Evolutionary conservation across 257 asterid species (phyloP).

Genomic region (Echium plantagineum): DNA sequence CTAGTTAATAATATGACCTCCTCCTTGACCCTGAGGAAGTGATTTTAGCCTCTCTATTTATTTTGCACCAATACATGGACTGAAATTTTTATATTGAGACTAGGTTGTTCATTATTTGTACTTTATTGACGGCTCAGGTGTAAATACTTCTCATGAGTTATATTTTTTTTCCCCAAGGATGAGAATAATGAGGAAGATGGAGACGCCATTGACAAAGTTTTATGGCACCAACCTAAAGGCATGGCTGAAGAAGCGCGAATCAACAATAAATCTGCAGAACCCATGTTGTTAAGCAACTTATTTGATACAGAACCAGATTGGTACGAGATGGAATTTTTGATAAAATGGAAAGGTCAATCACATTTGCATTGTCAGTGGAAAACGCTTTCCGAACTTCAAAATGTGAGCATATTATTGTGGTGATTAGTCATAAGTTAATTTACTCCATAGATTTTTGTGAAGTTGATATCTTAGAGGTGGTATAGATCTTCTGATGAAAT

Average conservation of each 20-base stretch:
- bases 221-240: slow-evolving; percentile 99
- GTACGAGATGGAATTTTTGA: slow-evolving; percentile 78
- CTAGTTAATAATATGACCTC: neutral
- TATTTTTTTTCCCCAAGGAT: slow-evolving; percentile 44
- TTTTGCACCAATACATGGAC: too few species aligned
- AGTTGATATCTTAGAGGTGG: too few species aligned
- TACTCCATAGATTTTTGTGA: neutral
- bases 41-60: too few species aligned
- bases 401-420: slow-evolving; percentile 43
- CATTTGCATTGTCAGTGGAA: slow-evolving; percentile 99
- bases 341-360: slow-evolving; percentile 99
- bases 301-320: slow-evolving; percentile 78
- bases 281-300: slow-evolving; percentile 65
- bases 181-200: slow-evolving; percentile 86
- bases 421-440: neutral
- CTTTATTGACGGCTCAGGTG: neutral
- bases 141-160: neutral
- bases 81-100: neutral
- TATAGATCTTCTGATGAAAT: too few species aligned
- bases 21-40: neutral
- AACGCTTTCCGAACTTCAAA: slow-evolving; percentile 72
- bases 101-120: neutral
- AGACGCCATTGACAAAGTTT: slow-evolving; percentile 83
- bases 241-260: slow-evolving; percentile 83
- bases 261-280: slow-evolving; percentile 66